Base-by-base conservation (phyloP, 2,329 filamentous ascomycete genomes). In the Botrytis sinoallii region DNA sequence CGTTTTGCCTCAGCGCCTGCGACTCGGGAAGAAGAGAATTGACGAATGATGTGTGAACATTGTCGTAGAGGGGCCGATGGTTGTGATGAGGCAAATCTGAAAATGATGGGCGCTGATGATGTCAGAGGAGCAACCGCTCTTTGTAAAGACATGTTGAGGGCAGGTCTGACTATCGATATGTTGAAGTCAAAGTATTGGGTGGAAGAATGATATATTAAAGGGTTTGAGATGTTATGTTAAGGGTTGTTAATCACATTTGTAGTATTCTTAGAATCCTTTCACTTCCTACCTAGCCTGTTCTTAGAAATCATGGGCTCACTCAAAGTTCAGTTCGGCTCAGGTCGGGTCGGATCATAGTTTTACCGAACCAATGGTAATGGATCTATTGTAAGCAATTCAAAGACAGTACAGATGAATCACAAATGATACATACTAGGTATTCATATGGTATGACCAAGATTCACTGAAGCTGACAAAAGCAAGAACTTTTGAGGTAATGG, bases 1-100 rank as follows among this genome's bases (percentile, higher is more conserved):
- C 89, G 84, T 78, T 88, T 88, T 16, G 86, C 86, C n/a, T 86
- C 87, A 42, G 84, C 83, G 38, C 83, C 80, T 22, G 81, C 74
- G 38, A 81, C 81, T 70, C 82, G 82, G 35, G 82, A 80, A 10
- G 85, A 86, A 25, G 86, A 86, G 80, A 88, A 87, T 46, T 81
- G 80, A 67, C 86, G 84, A 29, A 72, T 35, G 69, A 84, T 77
- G 20, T 81, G 78, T 72, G 84, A 82, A 75, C 83, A 84, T 75
- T 81, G 81, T 74, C 81, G 80, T 69, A 80, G 79, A 66, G 82
- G 80, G 74, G 83, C 82, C 25, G 74, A 74, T 75, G 76, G 60
- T 74, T 75, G 75, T 25, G 75, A 77, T 16, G 80, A 78, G 77
- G 80, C 77, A 73, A 81, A 78, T 75, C 76, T 73, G 64, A 78